Evolutionary conservation across 2,329 filamentous ascomycete genomes (phyloP).

Genomic region (Monosporascus ibericus): DNA sequence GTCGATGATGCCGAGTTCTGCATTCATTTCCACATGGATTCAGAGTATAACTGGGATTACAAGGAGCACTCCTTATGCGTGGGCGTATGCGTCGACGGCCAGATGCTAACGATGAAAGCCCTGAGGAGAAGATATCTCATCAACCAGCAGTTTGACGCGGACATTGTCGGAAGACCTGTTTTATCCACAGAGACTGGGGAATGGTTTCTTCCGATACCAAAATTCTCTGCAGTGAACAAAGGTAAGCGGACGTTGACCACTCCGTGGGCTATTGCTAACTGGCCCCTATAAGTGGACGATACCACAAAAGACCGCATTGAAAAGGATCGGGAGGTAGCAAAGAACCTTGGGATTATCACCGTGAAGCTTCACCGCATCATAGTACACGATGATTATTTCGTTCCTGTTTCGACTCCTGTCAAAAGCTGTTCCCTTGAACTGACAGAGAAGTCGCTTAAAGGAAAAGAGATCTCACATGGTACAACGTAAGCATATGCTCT

Average conservation of each 20-base stretch:
- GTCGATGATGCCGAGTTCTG: constrained; percentile 20
- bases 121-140: too few species aligned
- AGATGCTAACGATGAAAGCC: too few species aligned
- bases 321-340: constrained; percentile 14
- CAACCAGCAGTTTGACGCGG: background rate
- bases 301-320: constrained; percentile 17
- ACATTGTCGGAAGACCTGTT: background rate
- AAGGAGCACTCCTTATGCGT: constrained; percentile 13
- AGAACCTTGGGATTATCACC: constrained; percentile 21
- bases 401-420: background rate
- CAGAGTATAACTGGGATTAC: constrained; percentile 15
- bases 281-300: constrained; percentile 15
- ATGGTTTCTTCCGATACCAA: constrained; percentile 13
- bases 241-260: constrained; percentile 8
- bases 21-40: constrained; percentile 9
- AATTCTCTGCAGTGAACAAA: constrained; percentile 21
- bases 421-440: constrained; percentile 13
- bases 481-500: constrained; percentile 17
- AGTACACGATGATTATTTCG: background rate
- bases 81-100: constrained; percentile 8
- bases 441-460: constrained; percentile 29
- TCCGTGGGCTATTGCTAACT: background rate
- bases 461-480: constrained; percentile 26
- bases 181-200: background rate
- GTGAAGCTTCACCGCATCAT: constrained; percentile 13